These are phyloP conservation scores for Pseudodiploospora longispora DNA, from an alignment of 2,329 filamentous ascomycete species.

Conservation along the genomic window DNA sequence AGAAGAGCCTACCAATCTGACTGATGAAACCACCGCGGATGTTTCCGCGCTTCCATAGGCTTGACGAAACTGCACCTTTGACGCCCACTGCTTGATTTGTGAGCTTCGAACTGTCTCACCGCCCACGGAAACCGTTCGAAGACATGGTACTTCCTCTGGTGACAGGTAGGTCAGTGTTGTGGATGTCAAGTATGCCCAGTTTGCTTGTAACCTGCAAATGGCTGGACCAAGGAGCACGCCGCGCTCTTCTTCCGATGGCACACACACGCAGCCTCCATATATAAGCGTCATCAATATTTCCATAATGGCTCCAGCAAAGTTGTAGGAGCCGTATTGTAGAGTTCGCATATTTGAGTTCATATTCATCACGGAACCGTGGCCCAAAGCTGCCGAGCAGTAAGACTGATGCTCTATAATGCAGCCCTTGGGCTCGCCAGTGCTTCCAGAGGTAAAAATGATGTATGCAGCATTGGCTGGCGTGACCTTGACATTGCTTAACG, in stretches of 20 bases:
- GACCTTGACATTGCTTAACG: too few relatives aligned
- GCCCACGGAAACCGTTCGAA: neutral
- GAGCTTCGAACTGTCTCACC: slow-evolving; percentile 1
- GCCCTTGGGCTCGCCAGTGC: slow-evolving; percentile 40
- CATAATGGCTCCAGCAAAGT: slow-evolving; percentile 1
- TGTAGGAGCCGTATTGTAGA: slow-evolving; percentile 2
- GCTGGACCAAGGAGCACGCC: neutral
- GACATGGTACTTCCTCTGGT: slow-evolving; percentile 3
- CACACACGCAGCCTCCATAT: slow-evolving; percentile 6
- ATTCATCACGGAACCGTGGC: neutral
- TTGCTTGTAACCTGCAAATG: neutral
- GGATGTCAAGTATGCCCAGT: neutral
- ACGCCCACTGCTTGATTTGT: neutral
- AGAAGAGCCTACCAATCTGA: neutral
- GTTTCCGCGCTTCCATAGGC: slow-evolving; percentile 3
- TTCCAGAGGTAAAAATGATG: slow-evolving; percentile 46
- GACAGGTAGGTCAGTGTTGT: neutral
- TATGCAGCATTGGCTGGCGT: neutral
- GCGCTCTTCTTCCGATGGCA: slow-evolving; percentile 7
- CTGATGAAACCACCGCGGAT: slow-evolving; percentile 1
- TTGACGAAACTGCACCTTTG: neutral
- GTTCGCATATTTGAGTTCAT: neutral
- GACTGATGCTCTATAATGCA: too few relatives aligned
- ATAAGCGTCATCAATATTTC: slow-evolving; percentile 1
- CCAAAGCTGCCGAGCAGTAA: too few relatives aligned